Percentiles rank a stretch among this genome's conserved stretches.
Evolutionary conservation across 2,329 filamentous ascomycete species (phyloP).

Genomic region (Juglanconis oblonga): DNA sequence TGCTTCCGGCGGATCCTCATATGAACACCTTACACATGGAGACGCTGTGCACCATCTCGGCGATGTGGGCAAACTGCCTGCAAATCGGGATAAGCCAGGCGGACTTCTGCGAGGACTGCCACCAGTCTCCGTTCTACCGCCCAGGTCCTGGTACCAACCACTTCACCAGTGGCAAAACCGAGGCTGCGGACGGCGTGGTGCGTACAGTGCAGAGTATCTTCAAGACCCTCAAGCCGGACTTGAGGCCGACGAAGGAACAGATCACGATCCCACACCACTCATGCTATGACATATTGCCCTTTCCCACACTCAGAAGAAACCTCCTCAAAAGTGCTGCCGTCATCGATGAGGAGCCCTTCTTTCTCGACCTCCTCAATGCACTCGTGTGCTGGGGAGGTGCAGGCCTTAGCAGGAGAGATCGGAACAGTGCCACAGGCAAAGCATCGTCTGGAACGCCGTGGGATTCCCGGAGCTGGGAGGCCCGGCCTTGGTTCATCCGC

Average conservation of each 20-base stretch:
- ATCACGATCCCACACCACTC: slow-evolving; percentile 23
- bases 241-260: slow-evolving; percentile 24
- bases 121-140: slow-evolving; percentile 28
- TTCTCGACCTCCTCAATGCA: slow-evolving; percentile 22
- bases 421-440: slow-evolving; percentile 12
- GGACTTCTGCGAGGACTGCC: slow-evolving; percentile 23
- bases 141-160: neutral
- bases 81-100: slow-evolving; percentile 26
- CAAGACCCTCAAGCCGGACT: slow-evolving; percentile 23
- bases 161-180: neutral
- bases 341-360: slow-evolving; percentile 24
- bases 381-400: slow-evolving; percentile 25
- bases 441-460: slow-evolving; percentile 24
- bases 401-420: slow-evolving; percentile 15
- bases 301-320: slow-evolving; percentile 24
- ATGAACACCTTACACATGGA: slow-evolving; percentile 27
- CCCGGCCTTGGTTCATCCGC: slow-evolving; percentile 17
- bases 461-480: slow-evolving; percentile 22
- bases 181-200: slow-evolving; percentile 14
- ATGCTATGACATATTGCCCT: slow-evolving; percentile 25
- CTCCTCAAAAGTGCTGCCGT: slow-evolving; percentile 15
- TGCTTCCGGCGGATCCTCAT: slow-evolving; percentile 23
- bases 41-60: slow-evolving; percentile 24
- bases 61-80: slow-evolving; percentile 18
- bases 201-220: slow-evolving; percentile 22